Evolutionary conservation across 164 flowering plant species (phyloP).

Genomic region (Magnolia kwangsiensis): DNA sequence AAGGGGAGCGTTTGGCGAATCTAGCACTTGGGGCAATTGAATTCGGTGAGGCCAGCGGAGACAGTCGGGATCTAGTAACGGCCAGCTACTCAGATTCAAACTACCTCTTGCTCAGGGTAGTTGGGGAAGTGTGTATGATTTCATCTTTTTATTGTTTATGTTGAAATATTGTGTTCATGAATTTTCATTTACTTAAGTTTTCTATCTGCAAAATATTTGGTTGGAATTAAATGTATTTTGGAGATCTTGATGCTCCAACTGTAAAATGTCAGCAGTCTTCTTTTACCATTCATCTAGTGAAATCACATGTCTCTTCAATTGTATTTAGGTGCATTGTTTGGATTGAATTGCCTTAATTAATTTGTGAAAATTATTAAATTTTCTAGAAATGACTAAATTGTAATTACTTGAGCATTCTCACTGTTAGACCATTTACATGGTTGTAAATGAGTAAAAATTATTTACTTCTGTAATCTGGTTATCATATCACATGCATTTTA

Average conservation of each 20-base stretch:
- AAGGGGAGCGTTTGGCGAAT: too few relatives aligned
- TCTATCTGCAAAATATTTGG: constrained; percentile 1
- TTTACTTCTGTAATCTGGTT: too few relatives aligned
- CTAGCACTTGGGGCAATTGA: too few relatives aligned
- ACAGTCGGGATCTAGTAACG: too few relatives aligned
- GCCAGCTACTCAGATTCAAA: constrained; percentile 15
- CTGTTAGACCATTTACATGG: too few relatives aligned
- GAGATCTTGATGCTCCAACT: neutral
- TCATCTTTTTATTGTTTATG: neutral
- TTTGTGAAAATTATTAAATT: too few relatives aligned
- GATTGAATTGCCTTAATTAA: too few relatives aligned
- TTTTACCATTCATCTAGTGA: neutral
- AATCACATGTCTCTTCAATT: neutral
- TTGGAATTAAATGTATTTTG: neutral
- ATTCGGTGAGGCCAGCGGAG: too few relatives aligned
- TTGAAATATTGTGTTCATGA: neutral
- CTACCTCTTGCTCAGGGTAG: constrained; percentile 35
- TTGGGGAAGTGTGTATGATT: neutral
- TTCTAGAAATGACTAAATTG: too few relatives aligned
- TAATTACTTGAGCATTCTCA: too few relatives aligned
- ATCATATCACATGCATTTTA: too few relatives aligned
- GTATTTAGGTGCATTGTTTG: neutral
- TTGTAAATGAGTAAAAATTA: too few relatives aligned
- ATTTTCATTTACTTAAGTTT: neutral
- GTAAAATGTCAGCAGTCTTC: neutral